A percentile compares a stretch with the other conserved stretches of the same genome.
Evolutionary conservation across 805 yeast genomes (phyloP).

Genomic region (Candida wancherniae): DNA sequence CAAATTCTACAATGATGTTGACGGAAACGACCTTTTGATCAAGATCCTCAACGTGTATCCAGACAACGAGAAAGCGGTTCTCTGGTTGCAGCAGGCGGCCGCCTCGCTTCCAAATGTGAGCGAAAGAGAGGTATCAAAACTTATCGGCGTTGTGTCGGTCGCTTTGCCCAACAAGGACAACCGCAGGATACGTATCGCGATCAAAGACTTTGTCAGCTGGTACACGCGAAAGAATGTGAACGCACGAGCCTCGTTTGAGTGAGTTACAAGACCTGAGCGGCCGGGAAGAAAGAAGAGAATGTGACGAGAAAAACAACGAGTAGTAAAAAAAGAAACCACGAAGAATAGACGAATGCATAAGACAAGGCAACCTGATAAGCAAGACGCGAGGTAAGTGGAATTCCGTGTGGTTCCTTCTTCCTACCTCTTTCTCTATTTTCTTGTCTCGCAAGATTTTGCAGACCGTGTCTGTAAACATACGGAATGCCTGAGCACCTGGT

Average conservation of each 20-base stretch:
- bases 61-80: conserved; percentile 36
- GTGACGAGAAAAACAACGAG: too few relatives aligned
- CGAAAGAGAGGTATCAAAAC: conserved; percentile 61
- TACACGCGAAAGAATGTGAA: conserved; percentile 70
- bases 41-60: conserved; percentile 54
- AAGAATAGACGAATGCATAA: too few relatives aligned
- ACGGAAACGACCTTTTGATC: conserved; percentile 68
- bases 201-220: conserved; percentile 80
- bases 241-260: conserved; percentile 13
- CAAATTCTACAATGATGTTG: conserved; percentile 68
- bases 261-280: too few relatives aligned
- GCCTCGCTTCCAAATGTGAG: conserved; percentile 60
- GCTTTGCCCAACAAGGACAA: conserved; percentile 66
- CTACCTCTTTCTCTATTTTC: too few relatives aligned
- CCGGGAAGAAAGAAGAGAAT: too few relatives aligned
- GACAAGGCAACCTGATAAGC: too few relatives aligned
- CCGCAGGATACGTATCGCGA: conserved; percentile 64
- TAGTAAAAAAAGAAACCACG: too few relatives aligned
- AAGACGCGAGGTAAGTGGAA: too few relatives aligned
- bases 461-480: too few relatives aligned
- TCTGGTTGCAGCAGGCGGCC: conserved; percentile 62
- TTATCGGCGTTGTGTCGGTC: conserved; percentile 50
- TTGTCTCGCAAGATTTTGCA: too few relatives aligned
- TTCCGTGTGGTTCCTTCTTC: too few relatives aligned
- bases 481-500: too few relatives aligned